A percentile compares a stretch with the other conserved stretches of the same genome.
Evolutionary conservation across 805 yeast species (phyloP).

Genomic region (Osmozyma mogii): DNA sequence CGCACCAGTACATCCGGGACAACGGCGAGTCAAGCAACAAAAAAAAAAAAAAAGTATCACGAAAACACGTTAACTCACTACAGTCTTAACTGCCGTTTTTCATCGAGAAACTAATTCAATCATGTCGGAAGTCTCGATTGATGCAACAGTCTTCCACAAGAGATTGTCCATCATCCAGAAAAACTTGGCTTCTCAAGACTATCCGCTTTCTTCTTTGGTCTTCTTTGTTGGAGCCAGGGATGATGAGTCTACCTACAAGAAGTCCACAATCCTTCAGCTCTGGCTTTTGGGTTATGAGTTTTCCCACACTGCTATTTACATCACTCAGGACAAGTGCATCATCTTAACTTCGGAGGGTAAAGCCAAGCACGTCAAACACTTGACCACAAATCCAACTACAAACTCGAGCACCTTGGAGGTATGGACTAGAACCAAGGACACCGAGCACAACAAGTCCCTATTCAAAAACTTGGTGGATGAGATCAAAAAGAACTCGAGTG

Average conservation of each 20-base stretch:
- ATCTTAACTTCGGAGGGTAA: conserved; percentile 79
- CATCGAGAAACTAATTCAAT: too few species aligned
- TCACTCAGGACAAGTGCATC: conserved; percentile 51
- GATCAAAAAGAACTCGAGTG: conserved; percentile 33
- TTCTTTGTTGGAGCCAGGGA: conserved; percentile 79
- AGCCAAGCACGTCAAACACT: conserved; percentile 65
- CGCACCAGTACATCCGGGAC: too few species aligned
- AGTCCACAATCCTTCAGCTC: conserved; percentile 76
- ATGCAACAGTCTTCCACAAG: conserved; percentile 43
- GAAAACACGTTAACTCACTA: too few species aligned
- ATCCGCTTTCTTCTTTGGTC: conserved; percentile 26
- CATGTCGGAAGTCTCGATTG: conserved; percentile 57
- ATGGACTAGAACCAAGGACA: conserved; percentile 76
- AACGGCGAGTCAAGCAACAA: too few species aligned
- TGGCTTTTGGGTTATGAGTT: conserved; percentile 95
- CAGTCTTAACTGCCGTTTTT: too few species aligned
- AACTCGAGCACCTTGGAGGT: conserved; percentile 40
- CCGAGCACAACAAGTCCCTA: conserved; percentile 60
- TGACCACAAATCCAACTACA: conserved; percentile 37
- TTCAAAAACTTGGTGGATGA: conserved; percentile 50
- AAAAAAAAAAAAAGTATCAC: too few species aligned
- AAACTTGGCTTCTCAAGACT: conserved; percentile 17
- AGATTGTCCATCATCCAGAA: conserved; percentile 38
- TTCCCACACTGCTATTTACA: conserved; percentile 75
- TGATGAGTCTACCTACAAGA: conserved; percentile 83